A percentile compares a stretch with the other conserved stretches of the same genome.
phyloP scores from a whole-genome alignment of 371 early-diverging fungal species.

The Actinomucor elegans region DNA sequence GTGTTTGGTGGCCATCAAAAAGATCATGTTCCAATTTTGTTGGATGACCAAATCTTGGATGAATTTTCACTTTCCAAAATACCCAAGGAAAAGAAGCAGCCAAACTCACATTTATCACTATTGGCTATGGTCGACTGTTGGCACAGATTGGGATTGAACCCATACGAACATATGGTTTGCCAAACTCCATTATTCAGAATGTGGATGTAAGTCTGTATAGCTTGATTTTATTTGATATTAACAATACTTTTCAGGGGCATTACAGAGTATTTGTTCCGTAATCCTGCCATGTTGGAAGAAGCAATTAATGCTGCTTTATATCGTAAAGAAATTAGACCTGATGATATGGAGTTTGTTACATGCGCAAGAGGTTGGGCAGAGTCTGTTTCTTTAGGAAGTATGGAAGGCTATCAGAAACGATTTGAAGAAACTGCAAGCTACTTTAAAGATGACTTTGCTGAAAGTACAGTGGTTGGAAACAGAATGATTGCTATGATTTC shows the following conservation, averaged over 20 bases:
- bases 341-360: slow-evolving; percentile 91
- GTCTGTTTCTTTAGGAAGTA: slow-evolving; percentile 76
- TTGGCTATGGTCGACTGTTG: slow-evolving; percentile 95
- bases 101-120: slow-evolving; percentile 92
- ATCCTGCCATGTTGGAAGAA: slow-evolving; percentile 74
- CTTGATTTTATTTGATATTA: neutral
- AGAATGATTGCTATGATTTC: slow-evolving; percentile 69
- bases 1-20: slow-evolving; percentile 80
- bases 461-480: slow-evolving; percentile 71
- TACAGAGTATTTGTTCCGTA: slow-evolving; percentile 87
- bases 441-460: slow-evolving; percentile 75
- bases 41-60: slow-evolving; percentile 82
- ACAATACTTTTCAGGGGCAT: slow-evolving; percentile 63
- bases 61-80: slow-evolving; percentile 87
- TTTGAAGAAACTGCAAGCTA: slow-evolving; percentile 83
- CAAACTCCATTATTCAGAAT: slow-evolving; percentile 95
- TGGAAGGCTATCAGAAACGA: slow-evolving; percentile 82
- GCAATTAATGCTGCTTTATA: slow-evolving; percentile 83
- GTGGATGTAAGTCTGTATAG: slow-evolving; percentile 67
- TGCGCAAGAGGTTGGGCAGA: slow-evolving; percentile 93
- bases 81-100: slow-evolving; percentile 71
- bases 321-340: slow-evolving; percentile 80
- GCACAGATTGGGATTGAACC: slow-evolving; percentile 79
- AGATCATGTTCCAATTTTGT: slow-evolving; percentile 65
- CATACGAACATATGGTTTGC: slow-evolving; percentile 93